Evolutionary conservation across 192 early-diverging fungal genomes (phyloP).

Genomic region (Funneliformis mosseae): DNA sequence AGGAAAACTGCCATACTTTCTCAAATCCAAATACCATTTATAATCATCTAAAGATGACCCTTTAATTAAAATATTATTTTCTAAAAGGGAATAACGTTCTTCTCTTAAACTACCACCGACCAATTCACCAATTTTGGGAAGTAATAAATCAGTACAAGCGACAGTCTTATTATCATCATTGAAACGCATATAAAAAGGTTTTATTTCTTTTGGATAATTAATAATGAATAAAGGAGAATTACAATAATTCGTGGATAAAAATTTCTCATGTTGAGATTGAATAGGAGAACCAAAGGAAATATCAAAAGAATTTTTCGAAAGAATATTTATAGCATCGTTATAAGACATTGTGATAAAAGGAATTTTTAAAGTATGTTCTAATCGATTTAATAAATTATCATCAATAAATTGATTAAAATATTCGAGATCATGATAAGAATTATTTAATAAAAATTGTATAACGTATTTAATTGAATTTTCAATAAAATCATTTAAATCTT

Average conservation of each 20-base stretch:
- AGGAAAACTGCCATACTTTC: conserved; percentile 79
- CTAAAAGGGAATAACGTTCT: conserved; percentile 59
- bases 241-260: conserved; percentile 65
- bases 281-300: conserved; percentile 68
- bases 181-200: conserved; percentile 89
- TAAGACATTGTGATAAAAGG: conserved; percentile 78
- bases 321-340: conserved; percentile 73
- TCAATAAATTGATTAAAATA: conserved; percentile 66
- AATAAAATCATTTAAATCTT: conserved; percentile 66
- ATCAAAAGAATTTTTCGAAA: conserved; percentile 64
- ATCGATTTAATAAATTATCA: conserved; percentile 42
- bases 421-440: conserved; percentile 55
- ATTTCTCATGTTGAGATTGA: conserved; percentile 88
- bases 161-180: conserved; percentile 63
- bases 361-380: conserved; percentile 44
- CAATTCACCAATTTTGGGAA: conserved; percentile 84
- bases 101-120: conserved; percentile 86
- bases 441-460: conserved; percentile 58
- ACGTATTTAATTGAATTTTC: conserved; percentile 65
- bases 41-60: conserved; percentile 67
- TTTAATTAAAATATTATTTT: conserved; percentile 51
- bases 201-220: conserved; percentile 77
- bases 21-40: conserved; percentile 84
- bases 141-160: conserved; percentile 79
- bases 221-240: conserved; percentile 87